These are phyloP conservation scores for Psidium friedrichsthalianum DNA, from an alignment of 345 rosid genomes.

Conservation along the genomic window DNA sequence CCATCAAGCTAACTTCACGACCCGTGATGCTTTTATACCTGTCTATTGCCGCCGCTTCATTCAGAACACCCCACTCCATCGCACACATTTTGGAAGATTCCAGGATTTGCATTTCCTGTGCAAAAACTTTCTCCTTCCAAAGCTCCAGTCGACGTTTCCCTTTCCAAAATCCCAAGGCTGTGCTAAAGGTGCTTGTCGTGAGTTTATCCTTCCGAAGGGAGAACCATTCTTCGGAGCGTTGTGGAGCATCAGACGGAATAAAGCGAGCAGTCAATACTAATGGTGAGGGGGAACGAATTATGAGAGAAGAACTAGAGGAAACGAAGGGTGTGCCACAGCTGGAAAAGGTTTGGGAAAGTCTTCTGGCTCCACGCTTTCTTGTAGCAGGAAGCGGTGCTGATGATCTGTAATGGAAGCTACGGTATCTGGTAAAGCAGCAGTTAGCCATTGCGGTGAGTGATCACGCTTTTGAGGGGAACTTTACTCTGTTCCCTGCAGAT, in stretches of 20 bases:
- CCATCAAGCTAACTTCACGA: constrained; percentile 51
- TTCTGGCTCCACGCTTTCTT: constrained; percentile 8
- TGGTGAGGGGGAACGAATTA: constrained; percentile 25
- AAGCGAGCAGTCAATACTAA: constrained; percentile 25
- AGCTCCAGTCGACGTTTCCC: constrained; percentile 68
- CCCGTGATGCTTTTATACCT: constrained; percentile 67
- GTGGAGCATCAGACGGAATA: constrained; percentile 47
- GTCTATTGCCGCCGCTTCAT: constrained; percentile 64
- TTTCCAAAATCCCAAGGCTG: constrained; percentile 93
- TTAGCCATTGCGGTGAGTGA: neutral
- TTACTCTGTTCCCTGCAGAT: neutral
- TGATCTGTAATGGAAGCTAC: constrained; percentile 11
- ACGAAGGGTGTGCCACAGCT: constrained; percentile 13
- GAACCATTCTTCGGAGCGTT: constrained; percentile 94
- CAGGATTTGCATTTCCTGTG: constrained; percentile 14
- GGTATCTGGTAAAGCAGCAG: constrained; percentile 19
- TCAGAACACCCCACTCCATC: constrained; percentile 80
- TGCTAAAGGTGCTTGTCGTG: constrained; percentile 91
- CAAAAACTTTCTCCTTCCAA: constrained; percentile 84
- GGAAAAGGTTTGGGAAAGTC: constrained; percentile 13
- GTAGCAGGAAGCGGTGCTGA: neutral
- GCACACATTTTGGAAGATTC: constrained; percentile 38
- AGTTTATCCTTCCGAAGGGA: constrained; percentile 67
- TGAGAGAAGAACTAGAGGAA: constrained; percentile 15
- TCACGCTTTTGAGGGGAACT: neutral